Base-by-base conservation (phyloP, 805 yeast genomes). In the Tanozyma kutaoensis region DNA sequence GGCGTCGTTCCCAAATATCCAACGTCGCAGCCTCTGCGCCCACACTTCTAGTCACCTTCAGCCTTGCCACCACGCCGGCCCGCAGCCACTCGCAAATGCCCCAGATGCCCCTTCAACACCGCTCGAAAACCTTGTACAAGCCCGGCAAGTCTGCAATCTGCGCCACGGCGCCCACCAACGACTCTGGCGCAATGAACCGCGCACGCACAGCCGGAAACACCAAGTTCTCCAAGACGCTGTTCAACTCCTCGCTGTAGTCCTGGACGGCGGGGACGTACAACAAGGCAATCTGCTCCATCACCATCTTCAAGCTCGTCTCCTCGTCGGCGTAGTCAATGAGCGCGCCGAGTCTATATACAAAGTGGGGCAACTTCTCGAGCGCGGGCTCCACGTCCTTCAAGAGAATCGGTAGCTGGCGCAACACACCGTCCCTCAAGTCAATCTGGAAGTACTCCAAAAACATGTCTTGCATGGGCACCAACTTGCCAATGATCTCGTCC, bases 101-200 rank as follows among this genome's bases (percentile, higher is more conserved):
- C n/a, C n/a, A n/a, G n/a, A n/a, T n/a, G n/a, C n/a, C n/a, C n/a
- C n/a, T n/a, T n/a, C n/a, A 80, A 42, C 98, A 91, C 46, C 98
- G 63, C 55, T 91, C 98, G 58, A 91, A 91, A 4, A 93, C 93
- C 41, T 65, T 70, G 50, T 91, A 91, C 30, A 91, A 56, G 0
- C 94, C 94, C 2, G 97, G 97, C 17, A 91, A 50, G 45, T 76
- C 85, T 0, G 98, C 96, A 21, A 91, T 71, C 47, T 88, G 95
- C 4, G 81, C 66, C 4, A 85, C 71, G 30, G 71, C 75, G 10
- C 58, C 43, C 4, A 50, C 37, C 20, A 84, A 39, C 3, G 42
- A 43, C 10, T 56, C 56, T 0, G 93, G 69, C 0, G 86, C 93
- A 10, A 84, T 45, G 15, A 84, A 67, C 24, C 72, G 52, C 32